Base-by-base conservation (phyloP, 495 filamentous ascomycete species). In the Neurospora tetraspora region DNA sequence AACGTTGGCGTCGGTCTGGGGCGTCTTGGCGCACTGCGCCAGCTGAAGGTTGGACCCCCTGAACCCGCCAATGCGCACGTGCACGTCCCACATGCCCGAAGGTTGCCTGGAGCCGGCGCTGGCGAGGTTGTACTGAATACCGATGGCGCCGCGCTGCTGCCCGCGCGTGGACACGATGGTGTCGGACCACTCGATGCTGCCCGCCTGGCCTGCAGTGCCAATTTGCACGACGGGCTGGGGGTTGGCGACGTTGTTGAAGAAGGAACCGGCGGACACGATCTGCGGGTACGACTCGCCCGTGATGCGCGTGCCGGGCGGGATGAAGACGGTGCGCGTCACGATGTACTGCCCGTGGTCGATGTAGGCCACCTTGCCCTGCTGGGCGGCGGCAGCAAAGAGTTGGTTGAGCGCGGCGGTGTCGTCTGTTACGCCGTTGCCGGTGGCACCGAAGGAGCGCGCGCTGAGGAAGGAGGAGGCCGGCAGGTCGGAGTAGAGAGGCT, bases 271-370 rank as follows among this genome's bases (percentile, higher is more conserved):
- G 4, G 89, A 88, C 40, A 93, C 91, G 89, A 98, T 94, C 74
- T 97, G 90, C 36, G 95, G 83, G 87, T 91, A 96, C 70, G 91
- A 88, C 76, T 98, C 94, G 71, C 94, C 94, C 5, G 90, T 88
- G 76, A 98, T 94, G 70, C 84, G 84, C 72, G 91, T 89, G 68
- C 89, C 86, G 39, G 87, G 83, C 0, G 94, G 94, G 37, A 98
- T 87, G 74, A 88, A 86, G 76, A 98, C 80, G 4, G 94, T 97
- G 42, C 86, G 84, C 18, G 91, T 92, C 73, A 97, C 87, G 18
- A 91, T 83, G 82, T 97, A 98, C 34, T 89, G 88, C 27, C 94
- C 94, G 71, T 93, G 90, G 76, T 96, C 92, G 77, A 98, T 92
- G 84, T 91, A 97, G 61, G 95, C 89, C 45, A 98, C 84, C 69